Conservation (phyloP, 495 filamentous ascomycete species). For the Penicillium desertorum region DNA sequence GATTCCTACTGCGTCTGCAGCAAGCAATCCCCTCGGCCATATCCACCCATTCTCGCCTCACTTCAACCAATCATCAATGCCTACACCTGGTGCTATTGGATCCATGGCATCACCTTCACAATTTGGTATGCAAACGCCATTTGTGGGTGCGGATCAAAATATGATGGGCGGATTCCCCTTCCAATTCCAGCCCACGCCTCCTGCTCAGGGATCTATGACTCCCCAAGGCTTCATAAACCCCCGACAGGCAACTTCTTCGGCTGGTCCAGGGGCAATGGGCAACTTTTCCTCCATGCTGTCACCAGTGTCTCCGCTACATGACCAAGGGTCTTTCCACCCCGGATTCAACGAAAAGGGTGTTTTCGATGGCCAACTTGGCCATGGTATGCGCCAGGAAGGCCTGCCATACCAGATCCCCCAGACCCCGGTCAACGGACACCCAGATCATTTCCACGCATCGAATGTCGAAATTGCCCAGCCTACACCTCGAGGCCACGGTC, state of each 20-base stretch:
- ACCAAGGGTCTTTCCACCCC: conserved; percentile 35
- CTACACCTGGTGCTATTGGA: conserved; percentile 54
- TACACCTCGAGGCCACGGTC: conserved; percentile 61
- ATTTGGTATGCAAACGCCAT: conserved; percentile 45
- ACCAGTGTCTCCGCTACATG: conserved; percentile 47
- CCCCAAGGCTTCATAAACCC: conserved; percentile 47
- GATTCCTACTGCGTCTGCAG: conserved; percentile 47
- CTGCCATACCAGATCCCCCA: conserved; percentile 32
- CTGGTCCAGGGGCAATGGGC: conserved; percentile 34
- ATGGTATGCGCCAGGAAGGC: conserved; percentile 29
- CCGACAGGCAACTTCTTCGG: conserved; percentile 34
- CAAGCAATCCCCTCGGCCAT: conserved; percentile 40
- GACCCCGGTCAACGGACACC: conserved; percentile 35
- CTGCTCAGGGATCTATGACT: conserved; percentile 44
- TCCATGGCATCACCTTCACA: conserved; percentile 61
- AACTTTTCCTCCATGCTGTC: conserved; percentile 47
- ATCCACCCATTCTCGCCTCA: conserved; percentile 46
- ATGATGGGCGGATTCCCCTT: conserved; percentile 39
- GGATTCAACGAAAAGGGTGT: conserved; percentile 34
- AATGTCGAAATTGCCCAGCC: conserved; percentile 62
- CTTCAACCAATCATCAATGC: conserved; percentile 52
- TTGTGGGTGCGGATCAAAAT: conserved; percentile 44
- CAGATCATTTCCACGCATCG: conserved; percentile 48
- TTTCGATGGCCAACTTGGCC: conserved; percentile 26
- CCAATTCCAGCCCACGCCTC: conserved; percentile 49